phyloP scores from a whole-genome alignment of 2,329 filamentous ascomycete species.

The Trichoderma hamatum region DNA sequence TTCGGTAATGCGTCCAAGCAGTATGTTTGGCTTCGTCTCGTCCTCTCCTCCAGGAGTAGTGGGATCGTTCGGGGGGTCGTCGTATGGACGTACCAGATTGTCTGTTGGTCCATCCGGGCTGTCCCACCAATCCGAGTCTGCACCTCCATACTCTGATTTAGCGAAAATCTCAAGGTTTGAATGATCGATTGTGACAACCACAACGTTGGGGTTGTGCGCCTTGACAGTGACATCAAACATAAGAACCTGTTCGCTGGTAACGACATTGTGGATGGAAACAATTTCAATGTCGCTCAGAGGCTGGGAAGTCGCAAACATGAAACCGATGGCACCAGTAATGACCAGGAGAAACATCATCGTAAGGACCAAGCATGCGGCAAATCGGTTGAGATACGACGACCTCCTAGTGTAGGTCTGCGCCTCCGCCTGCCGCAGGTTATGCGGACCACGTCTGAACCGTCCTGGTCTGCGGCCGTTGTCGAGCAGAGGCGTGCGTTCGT shows the following conservation, averaged over 20 bases:
- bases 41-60: slow-evolving; percentile 51
- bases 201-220: slow-evolving; percentile 90
- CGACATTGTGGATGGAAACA: slow-evolving; percentile 80
- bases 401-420: slow-evolving; percentile 67
- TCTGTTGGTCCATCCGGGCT: slow-evolving; percentile 37
- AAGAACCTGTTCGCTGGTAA: slow-evolving; percentile 91
- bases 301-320: slow-evolving; percentile 90
- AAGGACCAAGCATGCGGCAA: slow-evolving; percentile 86
- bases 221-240: slow-evolving; percentile 90
- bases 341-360: slow-evolving; percentile 79
- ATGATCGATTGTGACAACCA: slow-evolving; percentile 81
- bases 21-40: slow-evolving; percentile 72
- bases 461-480: slow-evolving; percentile 60
- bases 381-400: slow-evolving; percentile 68
- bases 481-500: slow-evolving; percentile 85
- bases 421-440: slow-evolving; percentile 71
- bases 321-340: slow-evolving; percentile 81
- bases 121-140: slow-evolving; percentile 63
- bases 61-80: slow-evolving; percentile 44
- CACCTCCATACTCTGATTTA: slow-evolving; percentile 86
- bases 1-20: slow-evolving; percentile 83
- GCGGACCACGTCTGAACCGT: slow-evolving; percentile 59
- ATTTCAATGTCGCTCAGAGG: slow-evolving; percentile 80
- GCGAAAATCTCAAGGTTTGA: slow-evolving; percentile 93
- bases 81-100: slow-evolving; percentile 33